phyloP scores from a whole-genome alignment of 2,329 filamentous ascomycete species.

The Hypoxylon rubiginosum region DNA sequence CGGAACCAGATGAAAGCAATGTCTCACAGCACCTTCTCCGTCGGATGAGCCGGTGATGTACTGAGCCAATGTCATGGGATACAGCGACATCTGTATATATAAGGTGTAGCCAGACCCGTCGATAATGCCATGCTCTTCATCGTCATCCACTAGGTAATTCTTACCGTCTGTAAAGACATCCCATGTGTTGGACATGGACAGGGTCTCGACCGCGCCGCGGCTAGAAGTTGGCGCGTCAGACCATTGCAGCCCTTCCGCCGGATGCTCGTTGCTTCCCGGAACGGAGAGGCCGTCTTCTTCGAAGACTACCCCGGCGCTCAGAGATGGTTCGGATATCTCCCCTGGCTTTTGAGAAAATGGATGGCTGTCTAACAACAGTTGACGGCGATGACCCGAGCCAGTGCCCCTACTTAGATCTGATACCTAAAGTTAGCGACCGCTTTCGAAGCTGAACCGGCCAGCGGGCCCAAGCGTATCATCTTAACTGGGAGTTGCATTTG shows the following conservation, averaged over 20 bases:
- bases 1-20: conserved; percentile 73
- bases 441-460: not conserved
- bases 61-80: conserved; percentile 71
- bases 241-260: conserved; percentile 38
- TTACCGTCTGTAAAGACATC: conserved; percentile 50
- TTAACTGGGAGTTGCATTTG: not conserved
- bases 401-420: conserved; percentile 16
- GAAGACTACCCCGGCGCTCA: conserved; percentile 41
- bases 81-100: conserved; percentile 78
- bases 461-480: not conserved
- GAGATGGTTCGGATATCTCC: conserved; percentile 15
- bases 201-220: conserved; percentile 46
- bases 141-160: conserved; percentile 50
- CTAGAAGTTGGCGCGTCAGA: conserved; percentile 55
- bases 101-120: conserved; percentile 60
- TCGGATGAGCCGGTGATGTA: conserved; percentile 63
- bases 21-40: conserved; percentile 46
- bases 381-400: conserved; percentile 20
- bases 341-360: conserved; percentile 35
- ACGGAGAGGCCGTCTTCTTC: conserved; percentile 28
- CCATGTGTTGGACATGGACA: conserved; percentile 39
- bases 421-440: conserved; percentile 12
- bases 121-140: conserved; percentile 45
- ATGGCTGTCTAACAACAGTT: conserved; percentile 43
- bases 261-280: conserved; percentile 4